Evolutionary conservation across 2,329 filamentous ascomycete genomes (phyloP).

Genomic region (Cordyceps javanica): DNA sequence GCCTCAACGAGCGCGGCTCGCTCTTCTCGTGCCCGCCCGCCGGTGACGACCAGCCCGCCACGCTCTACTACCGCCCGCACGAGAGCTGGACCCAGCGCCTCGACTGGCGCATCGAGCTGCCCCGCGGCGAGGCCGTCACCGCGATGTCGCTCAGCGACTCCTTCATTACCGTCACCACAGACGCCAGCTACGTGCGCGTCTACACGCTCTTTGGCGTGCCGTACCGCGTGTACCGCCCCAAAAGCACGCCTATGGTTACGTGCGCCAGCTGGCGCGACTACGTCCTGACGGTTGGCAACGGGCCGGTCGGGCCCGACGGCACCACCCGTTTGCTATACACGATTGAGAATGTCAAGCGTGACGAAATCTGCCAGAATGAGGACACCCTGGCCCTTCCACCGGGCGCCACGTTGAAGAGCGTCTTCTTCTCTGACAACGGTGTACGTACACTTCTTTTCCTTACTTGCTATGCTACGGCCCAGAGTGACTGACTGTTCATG

Average conservation of each 20-base stretch:
- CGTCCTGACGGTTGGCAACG: conserved; percentile 93
- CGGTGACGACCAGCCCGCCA: conserved; percentile 60
- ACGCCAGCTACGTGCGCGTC: conserved; percentile 79
- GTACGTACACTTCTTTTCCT: conserved; percentile 40
- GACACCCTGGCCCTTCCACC: conserved; percentile 82
- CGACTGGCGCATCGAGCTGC: conserved; percentile 88
- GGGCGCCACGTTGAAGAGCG: conserved; percentile 65
- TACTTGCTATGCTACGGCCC: not conserved
- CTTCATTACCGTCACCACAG: conserved; percentile 85
- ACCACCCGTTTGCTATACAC: conserved; percentile 76
- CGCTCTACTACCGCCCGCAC: conserved; percentile 93
- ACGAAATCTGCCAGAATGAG: conserved; percentile 91
- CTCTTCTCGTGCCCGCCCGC: conserved; percentile 76
- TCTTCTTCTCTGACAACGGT: conserved; percentile 91
- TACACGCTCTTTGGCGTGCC: conserved; percentile 92
- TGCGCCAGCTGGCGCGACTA: conserved; percentile 95
- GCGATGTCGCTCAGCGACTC: conserved; percentile 88
- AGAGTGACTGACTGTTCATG: not conserved
- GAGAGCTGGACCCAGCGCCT: conserved; percentile 90
- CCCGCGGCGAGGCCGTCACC: conserved; percentile 75
- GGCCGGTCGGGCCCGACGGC: conserved; percentile 73
- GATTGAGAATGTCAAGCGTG: conserved; percentile 88
- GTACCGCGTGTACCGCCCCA: conserved; percentile 82
- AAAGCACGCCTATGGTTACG: conserved; percentile 82
- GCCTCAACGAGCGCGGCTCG: conserved; percentile 76